A percentile compares a stretch with the other conserved stretches of the same genome.
phyloP scores from a whole-genome alignment of 163 green algal genomes.

The Prototheca wickerhamii region DNA sequence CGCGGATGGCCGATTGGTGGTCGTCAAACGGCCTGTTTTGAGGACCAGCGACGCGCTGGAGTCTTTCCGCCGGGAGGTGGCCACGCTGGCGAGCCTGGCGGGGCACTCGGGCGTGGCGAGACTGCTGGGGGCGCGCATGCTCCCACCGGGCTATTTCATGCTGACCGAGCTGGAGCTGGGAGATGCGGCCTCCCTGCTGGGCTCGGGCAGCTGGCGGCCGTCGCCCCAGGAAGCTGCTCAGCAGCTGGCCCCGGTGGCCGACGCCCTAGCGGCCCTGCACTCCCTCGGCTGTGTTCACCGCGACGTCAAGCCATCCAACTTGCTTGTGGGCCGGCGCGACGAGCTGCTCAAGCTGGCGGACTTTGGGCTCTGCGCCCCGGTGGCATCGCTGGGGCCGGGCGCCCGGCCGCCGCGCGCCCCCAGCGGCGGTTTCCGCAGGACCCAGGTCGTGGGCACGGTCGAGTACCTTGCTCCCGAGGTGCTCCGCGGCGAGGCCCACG shows the following conservation, averaged over 20 bases:
- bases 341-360: constrained; percentile 39
- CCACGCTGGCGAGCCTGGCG: constrained; percentile 37
- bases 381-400: constrained; percentile 8
- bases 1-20: too few relatives aligned
- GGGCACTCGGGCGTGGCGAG: constrained; percentile 46
- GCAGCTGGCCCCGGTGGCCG: constrained; percentile 38
- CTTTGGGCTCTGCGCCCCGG: constrained; percentile 54
- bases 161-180: constrained; percentile 46
- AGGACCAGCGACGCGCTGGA: constrained; percentile 51
- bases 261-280: constrained; percentile 48
- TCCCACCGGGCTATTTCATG: constrained; percentile 61
- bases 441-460: constrained; percentile 65
- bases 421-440: constrained; percentile 79
- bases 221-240: constrained; percentile 10
- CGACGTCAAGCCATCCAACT: constrained; percentile 81
- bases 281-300: constrained; percentile 61
- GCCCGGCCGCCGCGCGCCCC: constrained; percentile 26
- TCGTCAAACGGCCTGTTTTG: constrained; percentile 60
- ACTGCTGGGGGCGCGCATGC: constrained; percentile 40
- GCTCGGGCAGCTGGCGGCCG: constrained; percentile 38
- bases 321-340: constrained; percentile 45
- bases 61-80: constrained; percentile 56
- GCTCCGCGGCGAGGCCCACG: constrained; percentile 12
- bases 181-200: constrained; percentile 37
- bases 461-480: constrained; percentile 87